phyloP scores from a whole-genome alignment of 106 monocot species.

The Platanthera guangdongensis region DNA sequence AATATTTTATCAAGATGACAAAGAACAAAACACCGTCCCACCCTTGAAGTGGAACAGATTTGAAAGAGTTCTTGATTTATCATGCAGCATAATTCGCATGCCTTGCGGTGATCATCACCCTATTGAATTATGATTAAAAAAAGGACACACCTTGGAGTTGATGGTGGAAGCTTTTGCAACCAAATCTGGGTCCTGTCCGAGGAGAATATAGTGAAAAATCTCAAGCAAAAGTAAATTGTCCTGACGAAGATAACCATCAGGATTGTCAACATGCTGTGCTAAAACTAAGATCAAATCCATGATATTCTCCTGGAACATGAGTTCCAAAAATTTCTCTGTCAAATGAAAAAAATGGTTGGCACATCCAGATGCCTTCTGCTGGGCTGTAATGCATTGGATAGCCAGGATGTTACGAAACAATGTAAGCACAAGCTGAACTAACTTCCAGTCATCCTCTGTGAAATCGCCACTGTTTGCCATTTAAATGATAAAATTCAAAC shows the following conservation, averaged over 20 bases:
- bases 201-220: slow-evolving; percentile 64
- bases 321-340: slow-evolving; percentile 65
- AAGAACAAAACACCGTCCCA: background rate
- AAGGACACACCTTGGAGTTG: slow-evolving; percentile 36
- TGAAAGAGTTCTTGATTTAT: background rate
- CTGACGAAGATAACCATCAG: slow-evolving; percentile 53
- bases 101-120: background rate
- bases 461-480: slow-evolving; percentile 44
- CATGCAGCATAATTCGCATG: background rate
- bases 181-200: slow-evolving; percentile 62
- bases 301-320: slow-evolving; percentile 83
- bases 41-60: background rate
- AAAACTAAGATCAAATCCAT: slow-evolving; percentile 80
- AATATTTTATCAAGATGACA: background rate
- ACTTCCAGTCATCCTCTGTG: slow-evolving; percentile 96
- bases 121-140: background rate
- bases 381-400: slow-evolving; percentile 57
- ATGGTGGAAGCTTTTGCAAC: slow-evolving; percentile 40
- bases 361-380: slow-evolving; percentile 75
- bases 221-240: slow-evolving; percentile 80
- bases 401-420: slow-evolving; percentile 84
- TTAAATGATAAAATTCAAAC: background rate
- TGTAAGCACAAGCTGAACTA: slow-evolving; percentile 89
- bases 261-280: slow-evolving; percentile 64
- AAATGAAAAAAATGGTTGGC: slow-evolving; percentile 55